Evolutionary conservation across 306 rosid species (phyloP).

Genomic region (Argentina anserina): DNA sequence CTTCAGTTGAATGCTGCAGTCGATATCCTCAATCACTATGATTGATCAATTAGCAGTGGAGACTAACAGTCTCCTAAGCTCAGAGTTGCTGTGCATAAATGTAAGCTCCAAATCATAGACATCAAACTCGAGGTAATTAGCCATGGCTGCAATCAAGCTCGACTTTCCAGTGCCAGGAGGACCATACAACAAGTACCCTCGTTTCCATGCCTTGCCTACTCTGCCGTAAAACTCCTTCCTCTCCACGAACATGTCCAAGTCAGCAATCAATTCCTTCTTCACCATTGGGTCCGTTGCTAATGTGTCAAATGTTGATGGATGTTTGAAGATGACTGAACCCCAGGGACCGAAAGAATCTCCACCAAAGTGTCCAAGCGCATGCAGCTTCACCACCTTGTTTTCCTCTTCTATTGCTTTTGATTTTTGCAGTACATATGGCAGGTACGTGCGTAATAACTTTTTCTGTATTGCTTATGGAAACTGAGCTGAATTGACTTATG

Average conservation of each 20-base stretch:
- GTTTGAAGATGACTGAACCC: constrained; percentile 28
- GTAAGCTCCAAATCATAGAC: constrained; percentile 57
- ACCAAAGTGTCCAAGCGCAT: constrained; percentile 1
- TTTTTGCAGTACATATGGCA: constrained; percentile 34
- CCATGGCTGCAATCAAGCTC: constrained; percentile 56
- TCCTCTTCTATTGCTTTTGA: constrained; percentile 31
- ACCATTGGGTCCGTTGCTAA: constrained; percentile 39
- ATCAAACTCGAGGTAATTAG: constrained; percentile 44
- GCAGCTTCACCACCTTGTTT: constrained; percentile 26
- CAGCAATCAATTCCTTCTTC: constrained; percentile 33
- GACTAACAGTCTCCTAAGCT: constrained; percentile 28
- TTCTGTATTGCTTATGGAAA: constrained; percentile 39
- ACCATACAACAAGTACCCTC: constrained; percentile 51
- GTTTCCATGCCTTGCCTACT: constrained; percentile 54
- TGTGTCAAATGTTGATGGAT: constrained; percentile 40
- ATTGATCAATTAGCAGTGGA: constrained; percentile 42
- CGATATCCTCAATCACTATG: constrained; percentile 53
- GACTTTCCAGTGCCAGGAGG: constrained; percentile 64
- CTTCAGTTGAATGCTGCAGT: constrained; percentile 39
- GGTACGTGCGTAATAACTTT: constrained; percentile 29
- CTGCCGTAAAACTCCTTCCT: constrained; percentile 36
- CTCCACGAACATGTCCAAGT: constrained; percentile 39
- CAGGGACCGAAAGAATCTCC: constrained; percentile 5
- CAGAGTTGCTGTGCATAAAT: not conserved
- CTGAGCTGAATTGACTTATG: constrained; percentile 18